These are phyloP conservation scores for Ascodesmis nigricans DNA, from an alignment of 495 filamentous ascomycete species.

Conservation along the genomic window DNA sequence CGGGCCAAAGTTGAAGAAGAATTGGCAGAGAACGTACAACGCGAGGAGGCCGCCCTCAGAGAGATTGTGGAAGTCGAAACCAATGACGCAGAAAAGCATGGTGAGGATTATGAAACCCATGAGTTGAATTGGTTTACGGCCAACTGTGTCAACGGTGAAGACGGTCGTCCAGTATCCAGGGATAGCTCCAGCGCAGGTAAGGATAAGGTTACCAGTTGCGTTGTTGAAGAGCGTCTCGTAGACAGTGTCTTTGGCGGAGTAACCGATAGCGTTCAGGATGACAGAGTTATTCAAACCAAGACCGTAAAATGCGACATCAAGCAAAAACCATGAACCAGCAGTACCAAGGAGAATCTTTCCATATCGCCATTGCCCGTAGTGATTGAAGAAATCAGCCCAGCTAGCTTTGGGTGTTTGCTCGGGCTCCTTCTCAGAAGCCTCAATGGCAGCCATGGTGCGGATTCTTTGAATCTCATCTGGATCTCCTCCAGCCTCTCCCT, in stretches of 20 bases:
- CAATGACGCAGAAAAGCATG: conserved; percentile 53
- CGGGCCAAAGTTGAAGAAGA: conserved; percentile 77
- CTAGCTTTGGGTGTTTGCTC: conserved; percentile 49
- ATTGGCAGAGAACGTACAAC: conserved; percentile 64
- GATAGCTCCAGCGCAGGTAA: conserved; percentile 53
- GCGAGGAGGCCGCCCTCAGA: conserved; percentile 34
- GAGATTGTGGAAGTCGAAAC: conserved; percentile 42
- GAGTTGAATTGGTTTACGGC: conserved; percentile 63
- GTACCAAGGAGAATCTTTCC: conserved; percentile 55
- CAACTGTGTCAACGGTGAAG: conserved; percentile 44
- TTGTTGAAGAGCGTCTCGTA: conserved; percentile 45
- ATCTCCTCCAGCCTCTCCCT: conserved; percentile 27
- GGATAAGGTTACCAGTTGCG: conserved; percentile 53
- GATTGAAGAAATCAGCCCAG: conserved; percentile 38
- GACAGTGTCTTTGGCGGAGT: conserved; percentile 34
- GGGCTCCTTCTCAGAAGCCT: conserved; percentile 18
- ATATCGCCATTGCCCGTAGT: conserved; percentile 51
- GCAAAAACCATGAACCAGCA: conserved; percentile 58
- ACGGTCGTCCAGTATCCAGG: conserved; percentile 65
- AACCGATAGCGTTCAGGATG: conserved; percentile 47
- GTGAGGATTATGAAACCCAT: conserved; percentile 53
- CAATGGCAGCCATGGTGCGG: conserved; percentile 21
- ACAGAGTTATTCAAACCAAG: conserved; percentile 55
- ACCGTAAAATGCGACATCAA: conserved; percentile 50
- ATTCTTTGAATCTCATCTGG: conserved; percentile 32